Percentiles rank a stretch among this genome's conserved stretches.
These are phyloP conservation scores for Metschnikowia bowlesiae DNA, from an alignment of 805 yeast genomes.

Conservation along the genomic window DNA sequence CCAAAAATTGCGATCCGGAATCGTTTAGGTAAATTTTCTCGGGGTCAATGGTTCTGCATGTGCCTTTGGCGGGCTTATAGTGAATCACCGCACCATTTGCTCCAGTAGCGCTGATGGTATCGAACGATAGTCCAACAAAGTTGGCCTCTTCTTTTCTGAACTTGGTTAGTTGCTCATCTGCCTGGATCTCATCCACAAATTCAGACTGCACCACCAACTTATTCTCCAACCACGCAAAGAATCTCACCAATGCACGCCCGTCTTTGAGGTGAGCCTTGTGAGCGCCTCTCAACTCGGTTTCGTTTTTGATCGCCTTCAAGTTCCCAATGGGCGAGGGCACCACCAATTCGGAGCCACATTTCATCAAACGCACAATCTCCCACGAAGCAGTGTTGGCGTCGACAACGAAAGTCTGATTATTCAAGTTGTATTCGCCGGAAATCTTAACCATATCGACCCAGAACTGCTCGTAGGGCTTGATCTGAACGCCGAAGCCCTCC, in stretches of 20 bases:
- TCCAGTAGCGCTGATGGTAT: conserved; percentile 72
- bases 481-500: conserved; percentile 20
- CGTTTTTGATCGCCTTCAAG: conserved; percentile 50
- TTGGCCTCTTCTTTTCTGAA: conserved; percentile 39
- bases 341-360: conserved; percentile 26
- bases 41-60: conserved; percentile 48
- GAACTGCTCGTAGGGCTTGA: conserved; percentile 42
- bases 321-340: conserved; percentile 41
- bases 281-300: conserved; percentile 48
- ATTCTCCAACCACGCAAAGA: conserved; percentile 57
- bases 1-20: conserved; percentile 58
- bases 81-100: conserved; percentile 76
- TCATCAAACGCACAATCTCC: conserved; percentile 35
- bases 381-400: conserved; percentile 31
- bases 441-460: conserved; percentile 40
- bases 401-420: conserved; percentile 29
- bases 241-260: conserved; percentile 51
- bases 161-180: conserved; percentile 44
- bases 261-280: conserved; percentile 52
- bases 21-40: conserved; percentile 51
- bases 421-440: conserved; percentile 31
- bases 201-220: conserved; percentile 41
- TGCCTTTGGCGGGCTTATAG: conserved; percentile 52
- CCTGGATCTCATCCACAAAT: conserved; percentile 54
- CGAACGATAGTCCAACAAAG: conserved; percentile 64